These are phyloP conservation scores for Escovopsis sp. DNA, from an alignment of 2,329 filamentous ascomycete species.

Conservation along the genomic window DNA sequence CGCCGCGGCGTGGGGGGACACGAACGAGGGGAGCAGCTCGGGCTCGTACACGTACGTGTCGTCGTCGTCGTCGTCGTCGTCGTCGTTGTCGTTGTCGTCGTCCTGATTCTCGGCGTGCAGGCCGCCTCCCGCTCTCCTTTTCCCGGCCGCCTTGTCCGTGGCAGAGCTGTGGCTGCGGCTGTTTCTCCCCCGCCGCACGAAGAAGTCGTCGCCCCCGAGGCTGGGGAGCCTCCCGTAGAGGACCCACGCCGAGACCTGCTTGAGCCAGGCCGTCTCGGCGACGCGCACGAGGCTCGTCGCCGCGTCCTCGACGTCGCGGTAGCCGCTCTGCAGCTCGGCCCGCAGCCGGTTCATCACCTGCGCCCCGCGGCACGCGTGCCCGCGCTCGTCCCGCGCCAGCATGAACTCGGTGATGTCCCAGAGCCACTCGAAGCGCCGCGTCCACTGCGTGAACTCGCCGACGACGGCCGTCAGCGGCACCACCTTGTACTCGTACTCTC, in stretches of 20 bases:
- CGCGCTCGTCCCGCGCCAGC: slow-evolving; percentile 22
- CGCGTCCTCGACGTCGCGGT: slow-evolving; percentile 67
- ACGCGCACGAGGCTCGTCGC: slow-evolving; percentile 57
- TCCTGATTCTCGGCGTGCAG: too few species aligned
- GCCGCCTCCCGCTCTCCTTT: too few species aligned
- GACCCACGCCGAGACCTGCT: slow-evolving; percentile 80
- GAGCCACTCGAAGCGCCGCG: slow-evolving; percentile 70
- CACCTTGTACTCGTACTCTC: slow-evolving; percentile 84
- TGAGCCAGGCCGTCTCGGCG: slow-evolving; percentile 82
- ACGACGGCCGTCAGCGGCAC: slow-evolving; percentile 80
- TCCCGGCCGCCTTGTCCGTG: too few species aligned
- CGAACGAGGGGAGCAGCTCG: slow-evolving; percentile 61
- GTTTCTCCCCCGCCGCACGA: slow-evolving; percentile 43
- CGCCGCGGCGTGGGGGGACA: slow-evolving; percentile 54
- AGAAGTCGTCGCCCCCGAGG: slow-evolving; percentile 73
- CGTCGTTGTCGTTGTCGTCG: too few species aligned
- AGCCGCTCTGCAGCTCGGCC: slow-evolving; percentile 69
- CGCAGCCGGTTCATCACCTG: slow-evolving; percentile 64
- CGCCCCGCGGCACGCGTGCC: slow-evolving; percentile 45
- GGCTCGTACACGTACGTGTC: slow-evolving; percentile 39
- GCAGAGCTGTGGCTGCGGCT: slow-evolving; percentile 28
- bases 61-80: slow-evolving; percentile 6
- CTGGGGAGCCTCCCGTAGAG: slow-evolving; percentile 71
- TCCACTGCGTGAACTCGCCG: slow-evolving; percentile 77
- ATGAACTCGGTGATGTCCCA: slow-evolving; percentile 61